Conservation (phyloP, 768 basidiomycete genomes). For the Trametes maxima region DNA sequence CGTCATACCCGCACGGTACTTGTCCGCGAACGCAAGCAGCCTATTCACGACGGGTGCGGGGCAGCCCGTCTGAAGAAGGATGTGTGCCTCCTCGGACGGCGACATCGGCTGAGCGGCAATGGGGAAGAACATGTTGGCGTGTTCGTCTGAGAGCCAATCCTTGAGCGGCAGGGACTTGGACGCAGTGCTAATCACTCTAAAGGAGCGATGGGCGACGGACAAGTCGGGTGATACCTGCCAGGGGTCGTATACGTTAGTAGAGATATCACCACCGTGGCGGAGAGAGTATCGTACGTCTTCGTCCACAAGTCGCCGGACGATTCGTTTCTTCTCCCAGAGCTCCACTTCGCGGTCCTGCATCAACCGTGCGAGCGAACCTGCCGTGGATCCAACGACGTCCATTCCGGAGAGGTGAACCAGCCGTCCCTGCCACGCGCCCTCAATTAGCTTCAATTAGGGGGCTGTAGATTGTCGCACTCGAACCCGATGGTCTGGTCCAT, state of each 20-base stretch:
- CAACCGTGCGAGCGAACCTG: conserved; percentile 60
- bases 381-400: conserved; percentile 68
- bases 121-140: conserved; percentile 72
- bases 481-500: conserved; percentile 63
- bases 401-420: conserved; percentile 61
- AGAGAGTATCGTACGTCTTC: conserved; percentile 43
- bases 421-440: conserved; percentile 56
- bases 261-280: background rate
- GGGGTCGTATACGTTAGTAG: conserved; percentile 9
- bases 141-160: conserved; percentile 68
- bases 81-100: conserved; percentile 46
- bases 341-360: conserved; percentile 65
- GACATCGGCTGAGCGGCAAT: conserved; percentile 64
- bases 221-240: conserved; percentile 39
- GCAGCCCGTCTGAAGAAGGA: conserved; percentile 58
- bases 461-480: conserved; percentile 61
- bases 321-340: conserved; percentile 63
- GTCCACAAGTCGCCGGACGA: conserved; percentile 50
- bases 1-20: conserved; percentile 57
- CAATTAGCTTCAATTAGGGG: conserved; percentile 61
- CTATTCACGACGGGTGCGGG: conserved; percentile 37
- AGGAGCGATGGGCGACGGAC: conserved; percentile 55
- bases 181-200: conserved; percentile 62
- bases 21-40: conserved; percentile 57
- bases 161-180: conserved; percentile 66